Conservation (phyloP, 805 yeast genomes). For the Cyberlindnera xishuangbannaensis region DNA sequence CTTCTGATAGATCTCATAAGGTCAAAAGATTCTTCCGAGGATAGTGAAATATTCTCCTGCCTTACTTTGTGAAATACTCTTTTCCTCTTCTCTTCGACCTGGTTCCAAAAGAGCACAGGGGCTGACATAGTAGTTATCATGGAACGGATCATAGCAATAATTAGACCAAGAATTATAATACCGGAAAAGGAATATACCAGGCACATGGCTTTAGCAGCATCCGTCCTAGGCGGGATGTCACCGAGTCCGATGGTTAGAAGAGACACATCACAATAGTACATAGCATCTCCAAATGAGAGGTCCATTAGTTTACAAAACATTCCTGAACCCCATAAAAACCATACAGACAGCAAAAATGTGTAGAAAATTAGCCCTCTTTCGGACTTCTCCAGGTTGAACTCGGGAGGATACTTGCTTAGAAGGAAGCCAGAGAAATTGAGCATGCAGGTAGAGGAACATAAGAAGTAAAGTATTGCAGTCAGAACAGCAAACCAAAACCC, state of each 20-base stretch:
- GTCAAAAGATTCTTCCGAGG: conserved; percentile 46
- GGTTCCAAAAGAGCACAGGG: conserved; percentile 62
- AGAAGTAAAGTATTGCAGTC: conserved; percentile 56
- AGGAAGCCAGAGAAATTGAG: conserved; percentile 60
- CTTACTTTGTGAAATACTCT: conserved; percentile 24
- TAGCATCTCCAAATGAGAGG: conserved; percentile 52
- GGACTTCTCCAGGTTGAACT: conserved; percentile 56
- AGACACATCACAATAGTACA: conserved; percentile 70
- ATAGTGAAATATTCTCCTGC: conserved; percentile 19
- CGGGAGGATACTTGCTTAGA: conserved; percentile 57
- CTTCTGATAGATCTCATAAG: conserved; percentile 48
- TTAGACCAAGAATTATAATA: conserved; percentile 65
- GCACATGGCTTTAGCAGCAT: conserved; percentile 51
- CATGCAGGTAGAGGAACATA: conserved; percentile 46
- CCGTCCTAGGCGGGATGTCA: conserved; percentile 52
- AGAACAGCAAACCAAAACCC: conserved; percentile 79
- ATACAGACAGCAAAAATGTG: conserved; percentile 55
- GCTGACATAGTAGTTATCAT: conserved; percentile 56
- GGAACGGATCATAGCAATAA: conserved; percentile 62
- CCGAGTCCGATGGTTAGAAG: conserved; percentile 79
- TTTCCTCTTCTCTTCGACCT: conserved; percentile 46
- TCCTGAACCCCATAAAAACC: conserved; percentile 72
- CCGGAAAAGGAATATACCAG: conserved; percentile 66
- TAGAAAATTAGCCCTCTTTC: conserved; percentile 74
- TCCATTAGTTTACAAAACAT: conserved; percentile 42